Conservation (phyloP, 345 rosid genomes). For the Acer negundo region DNA sequence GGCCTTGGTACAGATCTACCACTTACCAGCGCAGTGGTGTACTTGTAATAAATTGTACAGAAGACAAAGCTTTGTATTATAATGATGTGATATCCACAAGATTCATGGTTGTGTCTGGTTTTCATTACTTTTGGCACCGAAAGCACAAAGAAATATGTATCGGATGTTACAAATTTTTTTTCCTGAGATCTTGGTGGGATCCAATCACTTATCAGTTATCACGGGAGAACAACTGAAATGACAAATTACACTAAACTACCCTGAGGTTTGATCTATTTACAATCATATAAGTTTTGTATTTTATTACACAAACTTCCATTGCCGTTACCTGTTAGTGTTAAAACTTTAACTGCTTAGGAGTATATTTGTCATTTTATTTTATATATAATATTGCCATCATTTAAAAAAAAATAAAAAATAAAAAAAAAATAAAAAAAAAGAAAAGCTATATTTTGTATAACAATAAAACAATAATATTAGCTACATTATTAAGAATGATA, state of each 20-base stretch:
- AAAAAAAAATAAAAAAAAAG: too few relatives aligned
- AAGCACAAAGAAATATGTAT: too few relatives aligned
- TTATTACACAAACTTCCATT: too few relatives aligned
- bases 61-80: background rate
- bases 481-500: too few relatives aligned
- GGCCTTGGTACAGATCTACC: background rate
- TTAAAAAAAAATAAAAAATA: too few relatives aligned
- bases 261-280: background rate
- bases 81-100: background rate
- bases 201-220: background rate
- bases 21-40: background rate
- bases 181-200: background rate
- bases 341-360: too few relatives aligned
- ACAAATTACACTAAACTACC: background rate
- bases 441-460: too few relatives aligned
- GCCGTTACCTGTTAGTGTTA: too few relatives aligned
- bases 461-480: too few relatives aligned
- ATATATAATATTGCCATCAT: too few relatives aligned
- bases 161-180: background rate
- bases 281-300: too few relatives aligned
- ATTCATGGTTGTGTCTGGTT: background rate
- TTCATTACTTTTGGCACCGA: background rate
- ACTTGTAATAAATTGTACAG: background rate
- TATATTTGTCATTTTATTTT: too few relatives aligned
- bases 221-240: background rate